Evolutionary conservation across 192 early-diverging fungal genomes (phyloP).

Genomic region (Umbelopsis ramanniana): DNA sequence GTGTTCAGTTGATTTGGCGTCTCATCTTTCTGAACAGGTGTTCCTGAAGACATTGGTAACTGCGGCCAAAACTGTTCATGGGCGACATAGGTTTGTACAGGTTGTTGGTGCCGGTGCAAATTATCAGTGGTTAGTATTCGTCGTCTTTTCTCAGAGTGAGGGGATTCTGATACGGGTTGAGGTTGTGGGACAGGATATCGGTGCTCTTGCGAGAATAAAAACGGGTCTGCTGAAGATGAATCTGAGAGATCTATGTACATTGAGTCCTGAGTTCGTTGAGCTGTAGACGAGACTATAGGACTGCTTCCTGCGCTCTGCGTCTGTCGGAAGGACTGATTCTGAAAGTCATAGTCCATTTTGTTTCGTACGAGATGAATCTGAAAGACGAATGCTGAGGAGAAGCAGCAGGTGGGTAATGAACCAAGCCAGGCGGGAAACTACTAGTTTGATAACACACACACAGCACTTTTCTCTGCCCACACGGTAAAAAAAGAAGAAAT

Average conservation of each 20-base stretch:
- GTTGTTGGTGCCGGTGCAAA: not conserved
- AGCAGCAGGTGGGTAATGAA: conserved; percentile 5
- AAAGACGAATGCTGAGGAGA: not conserved
- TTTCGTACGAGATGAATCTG: not conserved
- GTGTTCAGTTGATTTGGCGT: not conserved
- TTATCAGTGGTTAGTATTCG: not conserved
- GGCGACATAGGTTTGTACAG: not conserved
- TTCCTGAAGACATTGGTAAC: not conserved
- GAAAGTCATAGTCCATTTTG: conserved; percentile 15
- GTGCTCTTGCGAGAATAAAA: not conserved
- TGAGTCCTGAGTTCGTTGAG: conserved; percentile 11
- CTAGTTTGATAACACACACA: not conserved
- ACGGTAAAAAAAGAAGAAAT: conserved; percentile 4
- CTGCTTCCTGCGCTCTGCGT: conserved; percentile 20
- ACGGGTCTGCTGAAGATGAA: not conserved
- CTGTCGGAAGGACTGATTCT: conserved; percentile 16
- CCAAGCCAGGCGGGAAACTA: not conserved
- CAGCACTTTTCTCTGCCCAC: not conserved
- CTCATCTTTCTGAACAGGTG: not conserved
- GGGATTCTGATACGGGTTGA: not conserved
- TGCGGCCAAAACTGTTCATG: conserved; percentile 2
- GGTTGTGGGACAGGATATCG: not conserved
- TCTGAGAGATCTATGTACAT: conserved; percentile 19
- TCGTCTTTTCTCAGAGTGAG: conserved; percentile 15
- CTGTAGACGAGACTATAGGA: not conserved